phyloP scores from a whole-genome alignment of 352 stramenopile genomes.

The Pythium angustatum region DNA sequence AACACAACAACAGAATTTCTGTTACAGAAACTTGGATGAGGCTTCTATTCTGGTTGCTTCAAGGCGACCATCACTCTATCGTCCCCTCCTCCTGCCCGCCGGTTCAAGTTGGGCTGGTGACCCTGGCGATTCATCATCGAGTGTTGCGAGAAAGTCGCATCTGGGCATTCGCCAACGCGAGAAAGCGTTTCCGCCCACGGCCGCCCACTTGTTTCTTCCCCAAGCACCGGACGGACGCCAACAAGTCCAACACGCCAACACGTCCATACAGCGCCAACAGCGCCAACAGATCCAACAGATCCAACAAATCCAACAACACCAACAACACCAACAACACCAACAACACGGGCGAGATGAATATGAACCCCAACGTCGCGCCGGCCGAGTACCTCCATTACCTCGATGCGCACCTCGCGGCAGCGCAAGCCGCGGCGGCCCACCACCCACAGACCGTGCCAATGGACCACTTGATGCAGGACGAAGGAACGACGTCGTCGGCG shows the following conservation, averaged over 20 bases:
- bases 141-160: slow-evolving; percentile 28
- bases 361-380: slow-evolving; percentile 24
- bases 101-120: slow-evolving; percentile 36
- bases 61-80: slow-evolving; percentile 29
- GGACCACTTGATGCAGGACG: slow-evolving; percentile 26
- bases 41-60: slow-evolving; percentile 13
- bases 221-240: slow-evolving; percentile 17
- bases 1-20: no score
- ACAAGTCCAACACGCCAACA: slow-evolving; percentile 4
- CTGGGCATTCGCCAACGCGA: no score
- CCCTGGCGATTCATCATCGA: slow-evolving; percentile 33
- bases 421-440: not conserved
- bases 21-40: no score
- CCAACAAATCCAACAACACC: not conserved
- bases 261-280: no score
- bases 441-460: slow-evolving; percentile 4
- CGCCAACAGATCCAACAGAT: not conserved
- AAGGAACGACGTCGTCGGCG: slow-evolving; percentile 27
- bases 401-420: slow-evolving; percentile 17
- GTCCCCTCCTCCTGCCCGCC: not conserved
- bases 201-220: slow-evolving; percentile 7
- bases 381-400: slow-evolving; percentile 31
- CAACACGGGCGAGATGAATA: no score
- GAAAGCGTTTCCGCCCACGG: not conserved
- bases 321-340: not conserved